Evolutionary conservation across 495 filamentous ascomycete species (phyloP), one percentile per base, ranked within the genome.

Genomic region (Ascodesmis nigricans): DNA sequence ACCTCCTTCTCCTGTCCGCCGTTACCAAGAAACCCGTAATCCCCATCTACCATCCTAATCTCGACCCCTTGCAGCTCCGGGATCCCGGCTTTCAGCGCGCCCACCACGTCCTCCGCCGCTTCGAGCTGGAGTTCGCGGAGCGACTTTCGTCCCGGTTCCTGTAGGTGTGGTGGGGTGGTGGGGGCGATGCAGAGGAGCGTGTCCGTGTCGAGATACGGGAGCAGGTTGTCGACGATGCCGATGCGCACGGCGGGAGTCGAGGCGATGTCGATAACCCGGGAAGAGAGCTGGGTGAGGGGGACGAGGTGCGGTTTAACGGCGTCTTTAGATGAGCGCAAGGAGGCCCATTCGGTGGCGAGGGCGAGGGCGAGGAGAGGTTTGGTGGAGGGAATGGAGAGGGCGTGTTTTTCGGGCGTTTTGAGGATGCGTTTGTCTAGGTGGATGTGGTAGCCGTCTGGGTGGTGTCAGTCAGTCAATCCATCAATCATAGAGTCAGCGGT

Each of bases 101-200:
- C 55, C 26, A 82, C 68, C 4, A 91, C 71, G 24, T 71, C 65
- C 38, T 63, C 50, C 3, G 80, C 71, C 2, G 66, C 60, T 23
- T 61, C 57, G 32, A 66, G 58, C 57, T 97, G 87, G n/a, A 69
- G 53, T 8, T 72, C 62, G n/a, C 80, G 60, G 6, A 97, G 60
- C 7, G 59, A 65, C 39, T 71, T 63, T 18, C 49, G 47, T 5
- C 48, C 55, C 13, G 45, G 21, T 13, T 56, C 51, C 33, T 63
- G 49, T 4, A 55, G 43, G 7, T 54, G 46, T 6, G 57, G 41
- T 10, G 49, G 48, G 17, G 59, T 54, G 43, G 75, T 75, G 2
- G 75, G 75, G 14, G 78, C 79, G 73, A 77, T 84, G 61, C 87
- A 97, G 6, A 97, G 66, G n/a, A 93, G 57, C 0, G 78, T 83